A percentile compares a stretch with the other conserved stretches of the same genome.
These are phyloP conservation scores for Quercus robur DNA, from an alignment of 306 rosid species.

Conservation along the genomic window DNA sequence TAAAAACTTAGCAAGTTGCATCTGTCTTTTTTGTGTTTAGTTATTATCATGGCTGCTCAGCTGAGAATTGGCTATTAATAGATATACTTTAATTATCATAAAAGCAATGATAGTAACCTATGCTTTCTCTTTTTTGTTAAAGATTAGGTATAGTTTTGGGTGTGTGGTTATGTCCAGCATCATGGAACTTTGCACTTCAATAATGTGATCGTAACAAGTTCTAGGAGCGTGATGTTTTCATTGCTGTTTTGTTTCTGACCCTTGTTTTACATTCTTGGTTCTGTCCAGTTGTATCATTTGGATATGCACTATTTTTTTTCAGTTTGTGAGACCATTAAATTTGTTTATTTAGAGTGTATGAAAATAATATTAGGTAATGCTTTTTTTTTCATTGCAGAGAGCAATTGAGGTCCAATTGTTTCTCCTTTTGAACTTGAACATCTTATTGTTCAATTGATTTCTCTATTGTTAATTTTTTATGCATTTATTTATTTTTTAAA, in stretches of 20 bases:
- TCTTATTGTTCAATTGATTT: slow-evolving; percentile 2
- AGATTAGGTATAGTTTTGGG: background rate
- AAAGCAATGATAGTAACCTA: background rate
- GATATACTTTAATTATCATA: background rate
- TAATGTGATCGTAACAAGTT: background rate
- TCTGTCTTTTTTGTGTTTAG: background rate
- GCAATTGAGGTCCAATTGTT: slow-evolving; percentile 16
- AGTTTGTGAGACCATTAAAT: background rate
- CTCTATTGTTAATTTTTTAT: slow-evolving; percentile 12
- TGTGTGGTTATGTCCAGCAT: background rate
- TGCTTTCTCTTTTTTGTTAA: background rate
- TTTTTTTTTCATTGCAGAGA: slow-evolving; percentile 6
- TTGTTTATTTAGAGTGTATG: background rate
- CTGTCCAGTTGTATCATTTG: background rate
- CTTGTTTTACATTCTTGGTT: background rate
- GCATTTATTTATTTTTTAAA: background rate
- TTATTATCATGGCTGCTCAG: background rate
- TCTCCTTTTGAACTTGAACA: slow-evolving; percentile 1
- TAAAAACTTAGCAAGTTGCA: background rate
- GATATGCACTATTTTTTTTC: background rate
- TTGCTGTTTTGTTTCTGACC: background rate
- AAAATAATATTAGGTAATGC: background rate
- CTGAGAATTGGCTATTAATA: background rate
- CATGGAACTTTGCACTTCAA: background rate
- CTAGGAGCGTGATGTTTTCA: background rate